These are phyloP conservation scores for Nicotiana benthamiana DNA, from an alignment of 257 asterid species.

Conservation along the genomic window DNA sequence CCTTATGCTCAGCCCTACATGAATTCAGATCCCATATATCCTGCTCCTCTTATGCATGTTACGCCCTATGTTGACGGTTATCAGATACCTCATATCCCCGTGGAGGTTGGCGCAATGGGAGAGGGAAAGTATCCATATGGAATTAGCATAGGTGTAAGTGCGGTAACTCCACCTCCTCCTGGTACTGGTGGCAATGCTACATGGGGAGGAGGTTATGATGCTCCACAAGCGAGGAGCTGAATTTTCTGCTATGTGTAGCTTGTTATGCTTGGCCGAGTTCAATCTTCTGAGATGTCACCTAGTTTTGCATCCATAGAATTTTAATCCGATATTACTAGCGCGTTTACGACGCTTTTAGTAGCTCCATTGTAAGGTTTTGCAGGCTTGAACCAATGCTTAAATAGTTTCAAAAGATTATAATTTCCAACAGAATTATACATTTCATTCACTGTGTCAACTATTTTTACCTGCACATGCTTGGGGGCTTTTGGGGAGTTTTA, in stretches of 20 bases:
- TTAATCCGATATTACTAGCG: background rate
- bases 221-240: slow-evolving; percentile 24
- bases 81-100: slow-evolving; percentile 20
- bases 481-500: background rate
- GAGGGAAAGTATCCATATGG: slow-evolving; percentile 34
- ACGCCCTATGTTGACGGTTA: slow-evolving; percentile 22
- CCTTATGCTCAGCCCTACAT: slow-evolving; percentile 20
- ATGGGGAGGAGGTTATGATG: slow-evolving; percentile 37
- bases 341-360: background rate
- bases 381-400: background rate
- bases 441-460: background rate
- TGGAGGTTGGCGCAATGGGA: slow-evolving; percentile 17
- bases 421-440: background rate
- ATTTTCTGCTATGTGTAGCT: background rate
- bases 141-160: slow-evolving; percentile 15
- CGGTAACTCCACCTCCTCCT: slow-evolving; percentile 2
- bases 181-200: slow-evolving; percentile 15
- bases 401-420: background rate
- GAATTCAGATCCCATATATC: slow-evolving; percentile 27
- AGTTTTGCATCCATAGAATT: background rate
- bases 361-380: background rate
- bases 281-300: background rate
- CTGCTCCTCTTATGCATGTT: slow-evolving; percentile 23
- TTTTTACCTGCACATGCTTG: background rate
- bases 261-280: background rate